These are phyloP conservation scores for Ceriops tagal DNA, from an alignment of 345 rosid species.

Conservation along the genomic window DNA sequence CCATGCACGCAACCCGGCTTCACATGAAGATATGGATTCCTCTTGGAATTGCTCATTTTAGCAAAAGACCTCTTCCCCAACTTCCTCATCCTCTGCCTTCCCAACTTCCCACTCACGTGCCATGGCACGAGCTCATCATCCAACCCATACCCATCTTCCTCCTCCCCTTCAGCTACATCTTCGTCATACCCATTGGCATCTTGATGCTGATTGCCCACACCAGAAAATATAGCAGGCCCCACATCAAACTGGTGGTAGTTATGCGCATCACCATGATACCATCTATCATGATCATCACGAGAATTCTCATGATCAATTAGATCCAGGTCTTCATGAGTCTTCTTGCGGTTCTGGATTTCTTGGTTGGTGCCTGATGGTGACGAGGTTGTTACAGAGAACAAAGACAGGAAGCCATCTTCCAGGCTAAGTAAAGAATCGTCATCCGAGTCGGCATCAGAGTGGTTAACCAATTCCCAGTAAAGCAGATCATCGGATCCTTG, in stretches of 20 bases:
- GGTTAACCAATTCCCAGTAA: constrained; percentile 40
- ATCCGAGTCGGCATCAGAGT: constrained; percentile 33
- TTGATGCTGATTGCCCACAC: not conserved
- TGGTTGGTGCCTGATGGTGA: not conserved
- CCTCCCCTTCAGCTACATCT: constrained; percentile 6
- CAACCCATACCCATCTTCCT: constrained; percentile 24
- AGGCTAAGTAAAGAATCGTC: constrained; percentile 20
- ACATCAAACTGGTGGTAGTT: not conserved
- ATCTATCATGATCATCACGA: not conserved
- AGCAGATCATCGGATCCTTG: constrained; percentile 21
- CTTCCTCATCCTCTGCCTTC: constrained; percentile 50
- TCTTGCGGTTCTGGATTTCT: not conserved
- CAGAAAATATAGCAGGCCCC: not conserved
- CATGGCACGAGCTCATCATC: constrained; percentile 50
- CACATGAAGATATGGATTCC: constrained; percentile 22
- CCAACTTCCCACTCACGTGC: constrained; percentile 39
- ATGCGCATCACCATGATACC: not conserved
- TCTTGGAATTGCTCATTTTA: constrained; percentile 33
- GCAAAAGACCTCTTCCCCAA: constrained; percentile 45
- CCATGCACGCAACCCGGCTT: constrained; percentile 54
- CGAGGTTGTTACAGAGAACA: constrained; percentile 3
- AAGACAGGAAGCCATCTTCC: constrained; percentile 27
- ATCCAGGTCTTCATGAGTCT: not conserved
- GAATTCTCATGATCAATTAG: too few relatives aligned
- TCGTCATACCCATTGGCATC: constrained; percentile 1